phyloP scores from a whole-genome alignment of 2,329 filamentous ascomycete genomes.

The Onygenales sp. region DNA sequence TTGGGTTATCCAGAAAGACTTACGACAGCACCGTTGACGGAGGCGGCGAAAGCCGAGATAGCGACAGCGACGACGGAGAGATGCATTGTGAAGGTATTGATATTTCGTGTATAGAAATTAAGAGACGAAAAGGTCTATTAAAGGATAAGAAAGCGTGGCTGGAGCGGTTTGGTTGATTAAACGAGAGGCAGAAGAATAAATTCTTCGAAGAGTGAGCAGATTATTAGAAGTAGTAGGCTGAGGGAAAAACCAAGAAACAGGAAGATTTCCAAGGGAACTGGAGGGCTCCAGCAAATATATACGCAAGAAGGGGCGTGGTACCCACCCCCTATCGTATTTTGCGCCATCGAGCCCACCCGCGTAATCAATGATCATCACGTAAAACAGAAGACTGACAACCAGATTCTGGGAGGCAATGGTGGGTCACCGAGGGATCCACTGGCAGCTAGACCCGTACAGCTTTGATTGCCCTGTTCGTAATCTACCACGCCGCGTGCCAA shows the following conservation, averaged over 20 bases:
- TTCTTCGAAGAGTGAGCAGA: not conserved
- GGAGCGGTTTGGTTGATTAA: not conserved
- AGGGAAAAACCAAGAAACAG: not conserved
- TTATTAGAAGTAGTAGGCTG: not conserved
- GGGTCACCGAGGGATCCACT: not conserved
- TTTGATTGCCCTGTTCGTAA: not conserved
- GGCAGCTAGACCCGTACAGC: not conserved
- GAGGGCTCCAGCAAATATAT: not conserved
- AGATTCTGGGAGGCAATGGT: not conserved
- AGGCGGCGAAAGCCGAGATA: slow-evolving; percentile 9
- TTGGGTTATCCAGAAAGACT: not conserved
- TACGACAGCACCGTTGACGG: not conserved
- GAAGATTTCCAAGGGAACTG: not conserved
- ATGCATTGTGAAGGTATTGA: slow-evolving; percentile 10
- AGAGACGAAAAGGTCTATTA: not conserved
- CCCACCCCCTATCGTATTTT: too few relatives aligned
- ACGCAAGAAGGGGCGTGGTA: not conserved
- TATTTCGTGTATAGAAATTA: not conserved
- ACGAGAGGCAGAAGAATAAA: slow-evolving; percentile 1
- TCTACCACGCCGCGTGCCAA: too few relatives aligned
- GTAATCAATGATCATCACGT: not conserved
- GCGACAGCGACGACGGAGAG: slow-evolving; percentile 12
- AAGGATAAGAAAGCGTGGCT: not conserved
- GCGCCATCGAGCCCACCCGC: not conserved
- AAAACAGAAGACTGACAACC: not conserved